Percentiles rank a stretch among this genome's conserved stretches.
Conservation (phyloP, 352 stramenopile species). For the Pythium sukuiense region DNA sequence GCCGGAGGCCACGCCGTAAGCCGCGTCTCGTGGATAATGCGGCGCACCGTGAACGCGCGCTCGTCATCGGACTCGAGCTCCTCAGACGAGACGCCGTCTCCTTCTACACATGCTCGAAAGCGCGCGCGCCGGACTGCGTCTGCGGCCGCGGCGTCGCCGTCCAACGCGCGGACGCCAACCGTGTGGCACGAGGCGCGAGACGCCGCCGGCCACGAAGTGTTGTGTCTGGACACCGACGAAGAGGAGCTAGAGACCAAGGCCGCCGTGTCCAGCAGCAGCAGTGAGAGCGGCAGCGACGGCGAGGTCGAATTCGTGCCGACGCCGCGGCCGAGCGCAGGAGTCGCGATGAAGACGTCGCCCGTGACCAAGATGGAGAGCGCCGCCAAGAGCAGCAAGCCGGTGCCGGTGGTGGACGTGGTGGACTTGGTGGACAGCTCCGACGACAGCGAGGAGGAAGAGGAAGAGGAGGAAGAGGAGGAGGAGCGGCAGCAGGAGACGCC, state of each 20-base stretch:
- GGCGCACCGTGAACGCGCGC: not conserved
- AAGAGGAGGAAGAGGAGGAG: slow-evolving; percentile 12
- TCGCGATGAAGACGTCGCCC: slow-evolving; percentile 7
- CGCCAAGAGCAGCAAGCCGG: not conserved
- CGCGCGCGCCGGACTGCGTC: slow-evolving; percentile 54
- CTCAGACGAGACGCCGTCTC: not conserved
- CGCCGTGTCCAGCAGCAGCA: not conserved
- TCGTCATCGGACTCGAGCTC: slow-evolving; percentile 8
- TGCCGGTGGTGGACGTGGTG: slow-evolving; percentile 19
- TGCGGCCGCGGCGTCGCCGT: not conserved
- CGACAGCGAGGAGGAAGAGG: slow-evolving; percentile 5
- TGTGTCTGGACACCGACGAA: slow-evolving; percentile 32
- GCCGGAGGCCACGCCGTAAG: slow-evolving; percentile 3
- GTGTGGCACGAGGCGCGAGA: slow-evolving; percentile 62
- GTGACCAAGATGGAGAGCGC: not conserved
- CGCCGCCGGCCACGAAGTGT: slow-evolving; percentile 53
- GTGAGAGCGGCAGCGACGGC: not conserved
- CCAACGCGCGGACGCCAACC: not conserved
- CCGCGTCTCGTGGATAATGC: slow-evolving; percentile 10
- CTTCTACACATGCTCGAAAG: slow-evolving; percentile 36
- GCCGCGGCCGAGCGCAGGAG: not conserved
- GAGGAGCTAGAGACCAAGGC: slow-evolving; percentile 7
- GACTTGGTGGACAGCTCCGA: slow-evolving; percentile 28
- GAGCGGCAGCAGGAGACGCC: not conserved
- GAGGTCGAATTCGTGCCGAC: not conserved